Evolutionary conservation across 495 filamentous ascomycete species (phyloP), one percentile per base, ranked within the genome.

Genomic region (Aspergillus taichungensis): DNA sequence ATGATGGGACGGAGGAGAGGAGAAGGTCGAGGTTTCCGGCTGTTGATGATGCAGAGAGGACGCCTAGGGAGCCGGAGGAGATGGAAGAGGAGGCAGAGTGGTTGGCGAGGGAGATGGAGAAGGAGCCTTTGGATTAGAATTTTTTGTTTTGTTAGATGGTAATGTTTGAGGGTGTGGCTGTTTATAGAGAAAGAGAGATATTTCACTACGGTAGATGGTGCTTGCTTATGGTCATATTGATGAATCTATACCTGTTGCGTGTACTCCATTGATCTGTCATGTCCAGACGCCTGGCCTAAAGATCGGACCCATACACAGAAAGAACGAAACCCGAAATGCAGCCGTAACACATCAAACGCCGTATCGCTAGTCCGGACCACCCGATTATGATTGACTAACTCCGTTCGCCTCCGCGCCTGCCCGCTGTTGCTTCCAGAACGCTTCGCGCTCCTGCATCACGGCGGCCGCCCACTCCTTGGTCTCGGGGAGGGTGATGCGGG

Each of bases 51-150:
- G 73, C 74, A 38, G 73, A 74, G 47, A 75, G 92, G 57, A 71
- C 67, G 66, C 71, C 87, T 40, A 77, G 90, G 63, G 68, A 67
- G 27, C 71, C 76, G 63, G 78, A 78, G 54, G 85, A 88, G 59
- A 96, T 98, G 92, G 66, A 69, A 47, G 68, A 63, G 9, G 91
- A 98, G 71, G 92, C 89, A 10, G 64, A 60, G 37, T 70, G 78
- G 67, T 78, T 86, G 57, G 71, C 73, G 34, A 45, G 52, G 45
- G 76, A 78, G 61, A 78, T 84, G 68, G 69, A 66, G 43, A 55
- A 36, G 33, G 56, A 61, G 45, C 7, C 31, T 5, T 2, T 47
- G 33, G 49, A 55, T 51, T 55, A 24, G 45, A 53, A 6, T 45
- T 7, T n/a, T 34, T 34, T n/a, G 1, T 40, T 13, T 1, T n/a